Base-by-base conservation (phyloP, 495 filamentous ascomycete species). In the Podospora pseudocomata region DNA sequence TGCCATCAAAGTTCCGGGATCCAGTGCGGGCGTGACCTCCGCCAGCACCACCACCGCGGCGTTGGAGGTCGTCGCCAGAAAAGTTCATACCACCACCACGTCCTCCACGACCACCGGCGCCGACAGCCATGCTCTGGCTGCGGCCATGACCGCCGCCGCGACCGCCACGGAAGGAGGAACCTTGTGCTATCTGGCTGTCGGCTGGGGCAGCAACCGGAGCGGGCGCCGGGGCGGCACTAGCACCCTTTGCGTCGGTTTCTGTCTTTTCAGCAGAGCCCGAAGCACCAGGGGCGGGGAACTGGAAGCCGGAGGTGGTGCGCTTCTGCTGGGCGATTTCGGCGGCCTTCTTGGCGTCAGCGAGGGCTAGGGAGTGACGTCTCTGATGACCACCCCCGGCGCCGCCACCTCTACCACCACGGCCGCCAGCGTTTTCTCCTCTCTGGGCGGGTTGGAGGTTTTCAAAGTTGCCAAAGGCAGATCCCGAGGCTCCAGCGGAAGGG, bases 251-350 rank as follows among this genome's bases (percentile, higher is more conserved):
- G 34, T 87, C 85, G 54, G 84, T 82, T 56, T 87, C 85, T 60
- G 87, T 80, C 67, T 83, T 87, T 30, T 86, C 79, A 65, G 82
- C 69, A 68, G 80, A 79, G 61, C 83, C 80, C 61, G 85, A 80
- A 74, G 87, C 85, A n/a, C 85, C 85, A 64, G 95, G 90, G 57
- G 89, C 86, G 61, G 95, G 96, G 77, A 99, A 99, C 77, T 98
- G 96, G 78, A 99, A 99, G 19, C 87, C 91, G 67, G 92, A 91
- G 15, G 94, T 94, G 28, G 92, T 95, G 74, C 94, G 86, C 81
- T 97, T 98, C 80, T 97, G 94, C 81, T 99, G 96, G 58, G 95
- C 95, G 20, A 97, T 78, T 77, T 99, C 95, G 58, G 95, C 95
- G 32, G 96, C 96, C 81, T 97, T 97, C 84, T 97, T 98, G 30